Conservation (phyloP, 139 green algal species). For the Zygnema cylindricum region DNA sequence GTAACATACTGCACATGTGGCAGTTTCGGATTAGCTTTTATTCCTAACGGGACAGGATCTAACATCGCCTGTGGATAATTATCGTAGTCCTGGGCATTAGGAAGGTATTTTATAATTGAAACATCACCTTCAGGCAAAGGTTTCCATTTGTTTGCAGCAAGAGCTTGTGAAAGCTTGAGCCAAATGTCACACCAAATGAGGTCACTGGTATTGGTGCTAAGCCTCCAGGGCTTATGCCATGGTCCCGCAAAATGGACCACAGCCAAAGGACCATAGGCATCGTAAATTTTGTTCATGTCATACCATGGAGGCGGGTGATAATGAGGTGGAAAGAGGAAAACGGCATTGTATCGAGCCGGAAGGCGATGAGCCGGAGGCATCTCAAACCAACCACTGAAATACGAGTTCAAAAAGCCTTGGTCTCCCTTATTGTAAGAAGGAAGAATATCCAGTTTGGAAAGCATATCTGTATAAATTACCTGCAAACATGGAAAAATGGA, state of each 20-base stretch:
- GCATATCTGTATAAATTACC: conserved; percentile 43
- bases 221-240: conserved; percentile 58
- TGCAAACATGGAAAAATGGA: no score
- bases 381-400: conserved; percentile 56
- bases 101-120: conserved; percentile 28
- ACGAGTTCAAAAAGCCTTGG: conserved; percentile 53
- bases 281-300: conserved; percentile 43
- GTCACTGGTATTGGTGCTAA: conserved; percentile 35
- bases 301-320: conserved; percentile 56
- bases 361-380: conserved; percentile 38
- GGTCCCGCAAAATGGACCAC: conserved; percentile 57
- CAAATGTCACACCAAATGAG: conserved; percentile 50
- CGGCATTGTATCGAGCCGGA: conserved; percentile 46
- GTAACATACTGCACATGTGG: not conserved
- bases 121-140: conserved; percentile 42
- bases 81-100: conserved; percentile 27
- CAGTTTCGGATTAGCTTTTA: not conserved
- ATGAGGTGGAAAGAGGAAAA: conserved; percentile 55
- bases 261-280: conserved; percentile 37
- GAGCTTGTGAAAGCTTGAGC: conserved; percentile 28
- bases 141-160: conserved; percentile 46
- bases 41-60: not conserved
- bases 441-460: conserved; percentile 35
- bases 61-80: not conserved
- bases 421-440: conserved; percentile 58